A percentile compares a stretch with the other conserved stretches of the same genome.
Evolutionary conservation across 805 yeast genomes (phyloP).

Genomic region (Scheffersomyces amazonensis): DNA sequence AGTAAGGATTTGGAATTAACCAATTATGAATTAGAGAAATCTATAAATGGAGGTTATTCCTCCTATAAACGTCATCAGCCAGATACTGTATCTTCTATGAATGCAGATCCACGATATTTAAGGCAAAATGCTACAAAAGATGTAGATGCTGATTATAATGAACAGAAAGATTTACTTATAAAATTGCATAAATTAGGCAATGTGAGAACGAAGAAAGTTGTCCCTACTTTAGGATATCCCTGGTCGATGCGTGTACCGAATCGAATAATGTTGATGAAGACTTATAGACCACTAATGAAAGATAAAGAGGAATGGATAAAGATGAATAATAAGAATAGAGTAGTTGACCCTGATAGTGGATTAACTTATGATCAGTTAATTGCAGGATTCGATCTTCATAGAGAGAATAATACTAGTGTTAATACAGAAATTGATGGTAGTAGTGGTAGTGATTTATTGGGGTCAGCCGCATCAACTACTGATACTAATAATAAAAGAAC

Average conservation of each 20-base stretch:
- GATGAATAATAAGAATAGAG: background rate
- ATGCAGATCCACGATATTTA: constrained; percentile 9
- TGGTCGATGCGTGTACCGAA: constrained; percentile 27
- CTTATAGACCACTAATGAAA: constrained; percentile 21
- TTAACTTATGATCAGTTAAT: constrained; percentile 9
- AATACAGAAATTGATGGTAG: background rate
- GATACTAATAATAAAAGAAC: background rate
- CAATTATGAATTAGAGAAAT: constrained; percentile 5
- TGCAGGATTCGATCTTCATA: constrained; percentile 13
- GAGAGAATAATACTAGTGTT: constrained; percentile 3
- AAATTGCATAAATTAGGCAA: constrained; percentile 9
- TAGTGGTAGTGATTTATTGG: too few relatives aligned
- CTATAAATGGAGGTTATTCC: background rate
- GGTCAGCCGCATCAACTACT: background rate
- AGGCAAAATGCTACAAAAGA: background rate
- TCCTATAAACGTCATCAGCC: constrained; percentile 2
- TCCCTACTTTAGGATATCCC: constrained; percentile 32
- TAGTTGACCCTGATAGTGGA: constrained; percentile 13
- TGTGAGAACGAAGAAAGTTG: constrained; percentile 14
- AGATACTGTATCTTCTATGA: constrained; percentile 1
- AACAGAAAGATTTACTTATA: constrained; percentile 6
- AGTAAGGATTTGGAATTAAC: constrained; percentile 1
- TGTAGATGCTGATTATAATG: background rate
- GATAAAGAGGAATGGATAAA: background rate
- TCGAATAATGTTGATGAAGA: constrained; percentile 25